Evolutionary conservation across 176 grass and related monocot genomes (phyloP), one percentile per base, ranked within the genome.

Genomic region (Triticum dicoccoides): DNA sequence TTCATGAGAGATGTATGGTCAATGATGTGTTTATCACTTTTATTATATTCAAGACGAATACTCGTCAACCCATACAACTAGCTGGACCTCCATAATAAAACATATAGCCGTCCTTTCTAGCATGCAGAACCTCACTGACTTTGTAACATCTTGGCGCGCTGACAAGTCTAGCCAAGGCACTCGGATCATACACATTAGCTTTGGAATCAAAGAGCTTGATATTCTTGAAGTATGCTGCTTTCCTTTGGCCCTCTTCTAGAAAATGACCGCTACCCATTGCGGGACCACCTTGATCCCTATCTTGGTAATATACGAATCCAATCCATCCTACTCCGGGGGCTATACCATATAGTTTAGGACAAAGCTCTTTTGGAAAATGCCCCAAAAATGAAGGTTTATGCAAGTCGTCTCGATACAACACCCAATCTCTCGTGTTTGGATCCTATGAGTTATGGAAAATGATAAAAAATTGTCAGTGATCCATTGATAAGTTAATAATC

Each of bases 251-350:
- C 15, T 79, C 58, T 9, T 18, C 0, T 0, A 61, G 61, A 18
- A 80, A 64, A 62, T 80, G 77, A 4, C 35, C 77, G n/a, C 77
- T 80, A 0, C 59, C 77, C 77, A 80, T 80, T 38, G 34, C 34
- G 9, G 77, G 77, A 2, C 59, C n/a, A 8, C n/a, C n/a, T 5
- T 64, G 42, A 11, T 45, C 59, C 0, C 23, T 29, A 11, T 15
- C 37, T 4, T 13, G 52, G 32, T 78, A 78, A 13, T 18, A 2
- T 0, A 35, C 76, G 13, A 38, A 61, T 35, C 52, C 51, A 11
- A 3, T 5, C 49, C 49, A 78, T 2, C 17, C 14, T 56, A 59
- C 5, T 13, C 3, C 15, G 8, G 52, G 30, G 0, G 52, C 52
- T 0, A 7, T n/a, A 14, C 35, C 77, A 27, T 41, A 64, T 30